Evolutionary conservation across 768 basidiomycete genomes (phyloP).

Genomic region (Naganishia kalamii): DNA sequence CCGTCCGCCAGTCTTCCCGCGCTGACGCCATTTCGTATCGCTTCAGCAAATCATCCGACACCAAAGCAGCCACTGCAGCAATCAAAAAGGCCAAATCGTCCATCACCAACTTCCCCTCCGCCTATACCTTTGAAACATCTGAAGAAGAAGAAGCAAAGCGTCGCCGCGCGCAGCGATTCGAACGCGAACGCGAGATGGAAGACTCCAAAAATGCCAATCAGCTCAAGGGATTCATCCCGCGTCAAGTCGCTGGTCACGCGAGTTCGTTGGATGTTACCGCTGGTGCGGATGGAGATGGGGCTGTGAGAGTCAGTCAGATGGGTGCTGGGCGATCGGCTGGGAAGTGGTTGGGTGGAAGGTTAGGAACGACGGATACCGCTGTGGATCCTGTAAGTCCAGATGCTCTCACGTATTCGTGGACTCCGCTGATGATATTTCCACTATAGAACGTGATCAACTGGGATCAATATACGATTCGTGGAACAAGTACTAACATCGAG

Average conservation of each 20-base stretch:
- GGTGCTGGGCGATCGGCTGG: conserved; percentile 36
- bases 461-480: conserved; percentile 93
- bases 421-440: conserved; percentile 34
- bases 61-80: conserved; percentile 20
- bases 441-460: conserved; percentile 87
- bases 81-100: conserved; percentile 36
- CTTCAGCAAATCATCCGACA: not conserved
- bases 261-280: conserved; percentile 44
- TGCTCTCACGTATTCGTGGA: not conserved
- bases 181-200: conserved; percentile 81
- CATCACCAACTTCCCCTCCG: conserved; percentile 30
- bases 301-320: conserved; percentile 29
- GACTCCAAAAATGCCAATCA: conserved; percentile 17
- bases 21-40: not conserved
- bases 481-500: conserved; percentile 79
- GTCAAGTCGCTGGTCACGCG: conserved; percentile 42
- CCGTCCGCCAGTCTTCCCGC: not conserved
- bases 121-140: conserved; percentile 27
- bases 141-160: conserved; percentile 47
- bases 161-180: conserved; percentile 75
- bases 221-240: conserved; percentile 22
- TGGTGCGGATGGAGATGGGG: conserved; percentile 27
- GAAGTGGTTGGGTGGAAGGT: conserved; percentile 32
- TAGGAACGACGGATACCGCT: conserved; percentile 38
- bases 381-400: conserved; percentile 43